Base-by-base conservation (phyloP, 139 green algal genomes). In the Bryopsis sp. region DNA sequence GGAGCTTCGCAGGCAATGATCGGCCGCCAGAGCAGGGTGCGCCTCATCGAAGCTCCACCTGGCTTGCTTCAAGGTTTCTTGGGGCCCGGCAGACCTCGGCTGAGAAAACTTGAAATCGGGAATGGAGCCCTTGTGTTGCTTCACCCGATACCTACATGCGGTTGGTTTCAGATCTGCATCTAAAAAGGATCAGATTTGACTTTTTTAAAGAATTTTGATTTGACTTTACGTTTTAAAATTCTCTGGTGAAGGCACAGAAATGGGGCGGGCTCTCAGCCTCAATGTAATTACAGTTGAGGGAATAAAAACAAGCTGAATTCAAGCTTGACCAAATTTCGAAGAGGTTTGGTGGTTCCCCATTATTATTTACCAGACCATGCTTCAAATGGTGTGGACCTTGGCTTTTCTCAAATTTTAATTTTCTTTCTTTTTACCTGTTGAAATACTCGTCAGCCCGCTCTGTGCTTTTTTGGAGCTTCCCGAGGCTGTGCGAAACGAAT, bases 31-130 rank as follows among this genome's bases (percentile, higher is more conserved):
- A 19, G 15, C 68, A 19, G 67, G 73, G 29, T 78, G 67, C 11
- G 73, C 68, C 3, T 35, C 39, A 33, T 75, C 73, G 70, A 75
- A 78, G 11, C n/a, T 54, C 64, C 64, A 71, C 15, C 43, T 19
- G 43, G 48, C 67, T 47, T 74, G 69, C 1, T 46, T 19, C 19
- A 74, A 2, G 2, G 71, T 60, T 1, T 36, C 72, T 15, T 80
- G 77, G 2, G 34, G 63, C 0, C 76, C 76, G 3, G 68, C 26
- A n/a, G 67, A 72, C 58, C 68, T 68, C 2, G 77, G 74, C 65
- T 82, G 77, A 3, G 68, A 73, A 48, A 71, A 82, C 43, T 58
- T 67, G 66, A 70, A 65, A 57, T 67, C 61, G n/a, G 74, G 74
- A 2, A 74, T 19, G 15, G 43, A 54, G 15, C 15, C 15, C 43